Evolutionary conservation across 495 filamentous ascomycete genomes (phyloP), one percentile per base, ranked within the genome.

Genomic region (Pyronema omphalodes): DNA sequence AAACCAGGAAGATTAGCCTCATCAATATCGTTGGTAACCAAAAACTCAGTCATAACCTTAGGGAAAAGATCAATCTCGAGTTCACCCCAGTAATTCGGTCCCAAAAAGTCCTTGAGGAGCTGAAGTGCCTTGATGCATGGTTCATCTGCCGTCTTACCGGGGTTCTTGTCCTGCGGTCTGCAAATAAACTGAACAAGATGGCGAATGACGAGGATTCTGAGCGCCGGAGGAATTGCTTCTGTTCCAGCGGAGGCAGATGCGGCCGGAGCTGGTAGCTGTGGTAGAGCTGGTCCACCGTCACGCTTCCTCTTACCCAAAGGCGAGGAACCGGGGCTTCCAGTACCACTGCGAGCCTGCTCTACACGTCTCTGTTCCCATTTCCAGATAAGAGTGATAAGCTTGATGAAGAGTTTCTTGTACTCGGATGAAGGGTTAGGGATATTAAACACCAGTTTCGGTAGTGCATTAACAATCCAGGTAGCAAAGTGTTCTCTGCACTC

Each of bases 111-210:
- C 58, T 83, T 75, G n/a, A 99, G 72, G 39, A 99, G 73, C 3
- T 77, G 67, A 51, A 95, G 71, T 0, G 88, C 83, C 65, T 87
- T 94, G 68, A 79, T 86, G 62, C 82, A 80, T 65, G 93, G 81
- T 14, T 95, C 91, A 36, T 54, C 52, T 17, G 52, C n/a, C 23
- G 23, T 29, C 9, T 77, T 78, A 79, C 79, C 34, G 84, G 77
- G 46, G 76, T 79, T 68, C 82, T 94, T 41, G 84, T 77, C 68
- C 91, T 88, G 45, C 78, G 81, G 75, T 18, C 83, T 80, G 6
- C 86, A 86, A 61, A 96, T 94, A 67, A 94, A 94, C 37, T 88
- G 82, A 18, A 94, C 85, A 15, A 96, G 74, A 66, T 95, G 96
- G 63, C 88, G 93, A 43, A 94, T 76, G 69, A 96, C 79, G 61